Base-by-base conservation (phyloP, 202 grass and related monocot genomes). In the Schoenoplectus triqueter region DNA sequence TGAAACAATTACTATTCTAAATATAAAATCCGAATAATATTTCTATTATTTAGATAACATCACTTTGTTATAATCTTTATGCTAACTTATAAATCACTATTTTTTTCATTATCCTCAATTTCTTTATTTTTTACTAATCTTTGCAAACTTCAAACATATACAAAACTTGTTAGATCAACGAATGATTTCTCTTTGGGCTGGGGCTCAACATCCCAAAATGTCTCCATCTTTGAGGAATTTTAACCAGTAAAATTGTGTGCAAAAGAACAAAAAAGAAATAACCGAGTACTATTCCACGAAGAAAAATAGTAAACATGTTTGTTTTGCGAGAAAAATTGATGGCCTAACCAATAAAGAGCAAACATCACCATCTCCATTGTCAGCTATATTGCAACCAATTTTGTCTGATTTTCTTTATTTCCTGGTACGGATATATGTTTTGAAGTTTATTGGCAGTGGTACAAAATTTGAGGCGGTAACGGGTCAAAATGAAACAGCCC, bases 311-410 rank as follows among this genome's bases (percentile, higher is more conserved):
- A 45, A 69, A 9, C 40, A 46, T 69, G 66, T 69, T 70, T 49
- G 69, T 42, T 48, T 72, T 72, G 69, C 0, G 31, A 75, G 10
- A 13, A 57, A 55, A 77, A n/a, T 82, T 51, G 62, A 50, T 69
- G 45, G 63, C 41, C 47, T 82, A 69, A 69, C 64, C 45, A 82
- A 82, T 64, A 40, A 68, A 82, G 44, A 52, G 15, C 49, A 69
- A 55, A 82, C 63, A 82, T 55, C 80, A 69, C 46, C 11, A 82
- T 69, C 64, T 82, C 65, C 0, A 52, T 65, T 39, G 21, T 82
- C 19, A 9, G 47, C 6, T 67, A 51, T 50, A 63, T 31, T 57
- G 49, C 80, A 69, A 55, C 61, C 18, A 67, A 66, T 82, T 82
- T 9, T 9, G 3, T 62, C 77, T 10, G 5, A 45, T 15, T 68